Conservation (phyloP, 345 rosid species). For the Murraya koenigii region DNA sequence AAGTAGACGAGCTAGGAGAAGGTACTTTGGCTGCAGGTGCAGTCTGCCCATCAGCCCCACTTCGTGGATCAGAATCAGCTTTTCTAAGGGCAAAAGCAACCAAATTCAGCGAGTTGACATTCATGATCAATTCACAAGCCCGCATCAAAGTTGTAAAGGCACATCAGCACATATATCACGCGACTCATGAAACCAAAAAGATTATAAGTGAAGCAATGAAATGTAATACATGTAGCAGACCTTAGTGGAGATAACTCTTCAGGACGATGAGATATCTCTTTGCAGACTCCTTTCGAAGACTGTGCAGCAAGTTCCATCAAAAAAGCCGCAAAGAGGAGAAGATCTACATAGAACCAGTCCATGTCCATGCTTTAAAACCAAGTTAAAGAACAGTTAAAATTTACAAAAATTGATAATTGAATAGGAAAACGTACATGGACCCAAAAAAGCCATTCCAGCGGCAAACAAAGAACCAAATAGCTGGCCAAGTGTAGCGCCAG, state of each 20-base stretch:
- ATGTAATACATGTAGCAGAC: conserved; percentile 31
- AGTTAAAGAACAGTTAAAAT: conserved; percentile 14
- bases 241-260: conserved; percentile 73
- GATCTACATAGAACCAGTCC: conserved; percentile 42
- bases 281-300: conserved; percentile 72
- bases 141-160: background rate
- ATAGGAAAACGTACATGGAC: conserved; percentile 60
- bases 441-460: conserved; percentile 80
- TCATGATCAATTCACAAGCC: background rate
- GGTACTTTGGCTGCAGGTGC: conserved; percentile 31
- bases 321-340: conserved; percentile 80
- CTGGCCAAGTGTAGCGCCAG: conserved; percentile 97
- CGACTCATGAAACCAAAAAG: background rate
- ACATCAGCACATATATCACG: background rate
- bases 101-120: conserved; percentile 2
- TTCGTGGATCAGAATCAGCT: conserved; percentile 41
- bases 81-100: conserved; percentile 39
- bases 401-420: conserved; percentile 13
- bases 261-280: conserved; percentile 45
- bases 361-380: conserved; percentile 3
- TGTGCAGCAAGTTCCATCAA: conserved; percentile 94
- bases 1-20: conserved; percentile 48
- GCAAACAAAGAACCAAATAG: conserved; percentile 94
- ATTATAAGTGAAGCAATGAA: background rate
- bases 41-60: conserved; percentile 33